Evolutionary conservation across 2,329 filamentous ascomycete species (phyloP).

Genomic region (Trichoderma guizhouense): DNA sequence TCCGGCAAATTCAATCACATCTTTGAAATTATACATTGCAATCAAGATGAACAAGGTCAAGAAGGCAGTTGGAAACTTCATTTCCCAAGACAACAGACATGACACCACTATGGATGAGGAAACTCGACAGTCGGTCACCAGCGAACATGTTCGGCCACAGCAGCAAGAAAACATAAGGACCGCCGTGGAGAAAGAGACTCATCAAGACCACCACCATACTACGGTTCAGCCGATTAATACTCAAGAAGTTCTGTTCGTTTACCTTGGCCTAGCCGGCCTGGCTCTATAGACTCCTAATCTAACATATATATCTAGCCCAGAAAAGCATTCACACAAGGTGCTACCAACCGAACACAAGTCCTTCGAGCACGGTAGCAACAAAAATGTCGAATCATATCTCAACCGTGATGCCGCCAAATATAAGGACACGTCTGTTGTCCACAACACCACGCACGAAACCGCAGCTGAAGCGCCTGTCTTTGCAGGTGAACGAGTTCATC

Average conservation of each 20-base stretch:
- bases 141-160: constrained; percentile 59
- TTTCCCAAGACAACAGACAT: constrained; percentile 59
- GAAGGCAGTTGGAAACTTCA: constrained; percentile 58
- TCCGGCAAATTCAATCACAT: neutral
- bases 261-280: too few species aligned
- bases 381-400: constrained; percentile 44
- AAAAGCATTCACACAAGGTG: constrained; percentile 60
- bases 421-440: constrained; percentile 28
- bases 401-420: constrained; percentile 46
- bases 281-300: neutral
- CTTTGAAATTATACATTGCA: neutral
- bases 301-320: constrained; percentile 41
- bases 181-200: constrained; percentile 64
- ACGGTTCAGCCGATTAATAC: constrained; percentile 59
- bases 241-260: constrained; percentile 35
- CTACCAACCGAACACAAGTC: constrained; percentile 57
- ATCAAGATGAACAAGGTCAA: constrained; percentile 62
- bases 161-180: constrained; percentile 60
- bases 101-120: constrained; percentile 69
- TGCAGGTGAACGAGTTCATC: constrained; percentile 32
- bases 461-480: constrained; percentile 27
- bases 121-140: constrained; percentile 56
- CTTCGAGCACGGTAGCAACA: constrained; percentile 57
- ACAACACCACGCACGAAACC: constrained; percentile 29
- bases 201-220: constrained; percentile 71